These are phyloP conservation scores for Suillus paluster DNA, from an alignment of 768 basidiomycete genomes.

Conservation along the genomic window DNA sequence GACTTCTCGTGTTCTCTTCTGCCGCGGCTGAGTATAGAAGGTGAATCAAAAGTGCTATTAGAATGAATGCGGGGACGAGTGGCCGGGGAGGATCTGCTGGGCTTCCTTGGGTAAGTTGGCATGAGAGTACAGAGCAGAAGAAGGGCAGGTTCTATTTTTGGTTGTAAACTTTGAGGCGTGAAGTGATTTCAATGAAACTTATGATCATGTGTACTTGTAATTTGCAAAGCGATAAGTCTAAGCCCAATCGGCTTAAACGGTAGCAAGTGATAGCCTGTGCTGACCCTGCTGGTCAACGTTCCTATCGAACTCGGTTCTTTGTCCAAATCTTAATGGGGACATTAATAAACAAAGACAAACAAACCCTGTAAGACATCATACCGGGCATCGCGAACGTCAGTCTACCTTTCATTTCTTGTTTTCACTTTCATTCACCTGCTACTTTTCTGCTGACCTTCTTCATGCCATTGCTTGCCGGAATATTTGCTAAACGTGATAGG, in stretches of 20 bases:
- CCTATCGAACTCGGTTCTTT: too few species aligned
- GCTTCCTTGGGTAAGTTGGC: background rate
- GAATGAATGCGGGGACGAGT: background rate
- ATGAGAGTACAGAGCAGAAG: background rate
- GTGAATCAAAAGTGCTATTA: background rate
- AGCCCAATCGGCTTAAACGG: background rate
- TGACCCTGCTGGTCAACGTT: too few species aligned
- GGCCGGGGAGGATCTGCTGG: background rate
- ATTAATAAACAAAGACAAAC: background rate
- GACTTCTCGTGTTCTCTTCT: background rate
- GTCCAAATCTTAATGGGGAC: background rate
- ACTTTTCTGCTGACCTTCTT: slow-evolving; percentile 13
- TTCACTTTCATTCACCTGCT: slow-evolving; percentile 13
- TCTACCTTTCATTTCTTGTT: slow-evolving; percentile 19
- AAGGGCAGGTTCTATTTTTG: background rate
- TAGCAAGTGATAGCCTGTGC: background rate
- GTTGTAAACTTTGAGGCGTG: background rate
- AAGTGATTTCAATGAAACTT: background rate
- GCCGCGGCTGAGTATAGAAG: background rate
- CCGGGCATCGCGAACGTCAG: slow-evolving; percentile 3
- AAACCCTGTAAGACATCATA: slow-evolving; percentile 1
- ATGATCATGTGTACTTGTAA: too few species aligned
- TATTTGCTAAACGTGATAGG: slow-evolving; percentile 31
- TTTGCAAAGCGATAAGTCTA: background rate
- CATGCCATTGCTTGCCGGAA: slow-evolving; percentile 35